Conservation (phyloP, 176 grass and related monocot species). For the Phragmites australis region DNA sequence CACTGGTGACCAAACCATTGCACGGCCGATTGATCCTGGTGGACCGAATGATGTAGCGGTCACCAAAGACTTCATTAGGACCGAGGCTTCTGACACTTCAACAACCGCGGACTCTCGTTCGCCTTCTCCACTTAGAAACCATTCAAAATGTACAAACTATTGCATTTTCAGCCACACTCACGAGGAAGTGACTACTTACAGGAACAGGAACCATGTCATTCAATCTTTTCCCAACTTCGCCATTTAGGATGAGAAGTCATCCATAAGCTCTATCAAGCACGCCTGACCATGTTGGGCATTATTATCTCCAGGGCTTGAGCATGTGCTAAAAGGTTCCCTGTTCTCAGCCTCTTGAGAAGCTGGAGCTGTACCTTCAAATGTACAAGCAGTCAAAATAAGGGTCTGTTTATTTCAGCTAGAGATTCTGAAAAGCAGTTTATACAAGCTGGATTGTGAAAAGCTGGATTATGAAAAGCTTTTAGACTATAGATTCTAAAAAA, state of each 20-base stretch:
- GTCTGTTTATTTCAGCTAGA: too few relatives aligned
- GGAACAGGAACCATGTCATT: conserved; percentile 74
- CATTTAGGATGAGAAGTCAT: conserved; percentile 56
- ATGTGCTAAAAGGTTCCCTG: conserved; percentile 31
- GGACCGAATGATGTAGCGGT: too few relatives aligned
- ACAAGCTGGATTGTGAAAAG: too few relatives aligned
- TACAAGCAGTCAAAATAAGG: not conserved
- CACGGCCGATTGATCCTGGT: too few relatives aligned
- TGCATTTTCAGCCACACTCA: not conserved
- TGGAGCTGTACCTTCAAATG: not conserved
- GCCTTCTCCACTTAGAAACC: too few relatives aligned
- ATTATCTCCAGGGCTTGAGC: conserved; percentile 47
- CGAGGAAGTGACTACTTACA: conserved; percentile 43
- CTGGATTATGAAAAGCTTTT: too few relatives aligned
- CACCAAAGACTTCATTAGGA: too few relatives aligned
- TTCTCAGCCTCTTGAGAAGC: conserved; percentile 22
- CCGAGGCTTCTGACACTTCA: too few relatives aligned
- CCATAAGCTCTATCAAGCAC: conserved; percentile 38
- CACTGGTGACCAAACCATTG: too few relatives aligned
- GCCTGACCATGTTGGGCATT: conserved; percentile 3
- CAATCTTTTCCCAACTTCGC: conserved; percentile 79
- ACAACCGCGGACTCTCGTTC: too few relatives aligned
- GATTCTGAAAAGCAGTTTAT: too few relatives aligned
- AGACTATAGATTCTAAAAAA: too few relatives aligned
- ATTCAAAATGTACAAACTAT: not conserved